A percentile compares a stretch with the other conserved stretches of the same genome.
These are phyloP conservation scores for Suillus clintonianus DNA, from an alignment of 768 basidiomycete genomes.

Conservation along the genomic window DNA sequence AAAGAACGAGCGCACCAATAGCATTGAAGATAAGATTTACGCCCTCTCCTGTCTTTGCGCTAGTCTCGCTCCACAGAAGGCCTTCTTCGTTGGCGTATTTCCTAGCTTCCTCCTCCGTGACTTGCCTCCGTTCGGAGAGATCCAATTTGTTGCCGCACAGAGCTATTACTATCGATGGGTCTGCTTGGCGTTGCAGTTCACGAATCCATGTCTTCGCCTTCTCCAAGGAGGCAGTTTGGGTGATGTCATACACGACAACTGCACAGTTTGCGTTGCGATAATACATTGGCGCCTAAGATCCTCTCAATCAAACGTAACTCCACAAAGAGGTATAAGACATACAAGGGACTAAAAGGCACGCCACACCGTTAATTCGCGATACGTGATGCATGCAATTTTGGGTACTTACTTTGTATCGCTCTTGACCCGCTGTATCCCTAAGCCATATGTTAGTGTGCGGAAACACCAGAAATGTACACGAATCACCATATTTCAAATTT, in stretches of 20 bases:
- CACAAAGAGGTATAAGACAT: slow-evolving; percentile 23
- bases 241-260: slow-evolving; percentile 96
- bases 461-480: slow-evolving; percentile 7
- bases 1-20: slow-evolving; percentile 60
- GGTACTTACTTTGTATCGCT: slow-evolving; percentile 79
- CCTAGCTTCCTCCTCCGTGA: slow-evolving; percentile 84
- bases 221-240: slow-evolving; percentile 86
- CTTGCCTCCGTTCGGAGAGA: slow-evolving; percentile 80
- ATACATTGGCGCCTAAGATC: slow-evolving; percentile 85
- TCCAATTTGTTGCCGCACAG: slow-evolving; percentile 97
- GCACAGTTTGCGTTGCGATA: slow-evolving; percentile 95
- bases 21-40: slow-evolving; percentile 84
- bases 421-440: slow-evolving; percentile 96
- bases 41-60: slow-evolving; percentile 87
- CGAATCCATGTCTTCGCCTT: slow-evolving; percentile 97
- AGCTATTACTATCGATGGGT: slow-evolving; percentile 94
- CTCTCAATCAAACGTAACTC: slow-evolving; percentile 8
- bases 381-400: not conserved
- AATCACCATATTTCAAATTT: slow-evolving; percentile 98
- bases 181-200: slow-evolving; percentile 95
- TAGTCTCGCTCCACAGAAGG: slow-evolving; percentile 90
- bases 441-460: not conserved
- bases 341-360: slow-evolving; percentile 43
- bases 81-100: slow-evolving; percentile 93
- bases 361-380: not conserved